Base-by-base conservation (phyloP, 306 rosid species). In the Crataegus laevigata region DNA sequence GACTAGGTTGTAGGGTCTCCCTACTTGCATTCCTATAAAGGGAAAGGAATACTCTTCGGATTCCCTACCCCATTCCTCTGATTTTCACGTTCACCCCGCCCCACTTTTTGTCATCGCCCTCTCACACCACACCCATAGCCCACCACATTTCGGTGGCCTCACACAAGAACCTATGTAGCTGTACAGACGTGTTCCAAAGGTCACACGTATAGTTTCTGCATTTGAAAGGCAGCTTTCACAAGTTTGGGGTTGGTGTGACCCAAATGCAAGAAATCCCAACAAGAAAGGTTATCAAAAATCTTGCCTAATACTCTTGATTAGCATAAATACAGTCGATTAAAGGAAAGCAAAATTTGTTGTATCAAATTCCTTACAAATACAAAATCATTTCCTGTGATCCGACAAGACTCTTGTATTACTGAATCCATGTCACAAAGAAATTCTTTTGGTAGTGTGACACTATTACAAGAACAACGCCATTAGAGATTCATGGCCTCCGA, bases 361-460 rank as follows among this genome's bases (percentile, higher is more conserved):
- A 34, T 28, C 69, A 61, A 70, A 30, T 47, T 47, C 54, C 68
- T 18, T 38, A 54, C 65, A 12, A 24, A 50, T 40, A 59, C 57
- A 59, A 73, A 40, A 30, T 60, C 75, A 40, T 59, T 59, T 58
- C 76, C 57, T 59, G 40, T 40, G 58, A 19, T 25, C 26, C 68
- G 30, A 51, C 5, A 52, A n/a, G 36, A 58, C 72, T 13, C 19
- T 65, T 54, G 61, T 60, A 38, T 65, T 70, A 34, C 26, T 42
- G 30, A 79, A 60, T 15, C 36, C 40, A 80, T 18, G 61, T 55
- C 71, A 61, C 80, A 11, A 78, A 29, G 52, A 64, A 80, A 51
- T 68, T 38, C 79, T 51, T 17, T 74, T 11, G 60, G 61, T 19
- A 75, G 8, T 26, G 32, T 34, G 54, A 32, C 45, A 29, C 25